Evolutionary conservation across 192 early-diverging fungal genomes (phyloP).

Genomic region (Entophlyctis luteolus): DNA sequence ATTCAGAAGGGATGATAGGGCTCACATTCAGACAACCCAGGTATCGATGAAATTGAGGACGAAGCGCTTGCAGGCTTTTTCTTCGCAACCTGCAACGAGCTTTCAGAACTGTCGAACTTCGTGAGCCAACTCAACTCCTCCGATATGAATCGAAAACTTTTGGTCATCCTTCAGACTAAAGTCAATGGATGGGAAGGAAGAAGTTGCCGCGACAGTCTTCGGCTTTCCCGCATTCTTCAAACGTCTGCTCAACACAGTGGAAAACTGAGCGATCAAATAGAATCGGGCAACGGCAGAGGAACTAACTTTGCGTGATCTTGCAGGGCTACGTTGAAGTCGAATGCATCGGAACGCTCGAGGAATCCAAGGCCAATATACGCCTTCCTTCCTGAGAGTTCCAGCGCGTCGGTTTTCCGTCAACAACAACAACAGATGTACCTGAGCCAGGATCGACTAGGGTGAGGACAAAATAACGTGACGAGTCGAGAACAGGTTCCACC

Average conservation of each 20-base stretch:
- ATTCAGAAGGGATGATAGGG: too few species aligned
- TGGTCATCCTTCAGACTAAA: constrained; percentile 78
- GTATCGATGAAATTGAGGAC: not conserved
- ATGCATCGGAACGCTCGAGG: constrained; percentile 71
- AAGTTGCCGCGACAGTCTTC: not conserved
- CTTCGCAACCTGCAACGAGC: not conserved
- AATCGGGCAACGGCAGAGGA: not conserved
- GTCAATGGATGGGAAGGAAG: constrained; percentile 56
- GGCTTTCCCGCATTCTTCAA: constrained; percentile 30
- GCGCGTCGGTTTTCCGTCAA: too few species aligned
- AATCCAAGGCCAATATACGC: constrained; percentile 86
- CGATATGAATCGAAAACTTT: constrained; percentile 71
- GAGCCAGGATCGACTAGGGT: constrained; percentile 60
- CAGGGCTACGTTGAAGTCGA: constrained; percentile 87
- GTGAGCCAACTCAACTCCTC: constrained; percentile 44
- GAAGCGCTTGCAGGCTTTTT: constrained; percentile 1
- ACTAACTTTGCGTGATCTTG: constrained; percentile 73
- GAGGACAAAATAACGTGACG: constrained; percentile 82
- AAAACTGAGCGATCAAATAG: not conserved
- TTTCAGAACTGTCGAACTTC: not conserved
- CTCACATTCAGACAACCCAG: constrained; percentile 8
- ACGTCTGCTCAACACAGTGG: constrained; percentile 11
- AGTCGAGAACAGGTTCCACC: constrained; percentile 79
- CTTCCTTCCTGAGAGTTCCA: constrained; percentile 53
- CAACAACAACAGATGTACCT: constrained; percentile 33